These are phyloP conservation scores for Rhizopus stolonifer DNA, from an alignment of 371 early-diverging fungal species.

Conservation along the genomic window DNA sequence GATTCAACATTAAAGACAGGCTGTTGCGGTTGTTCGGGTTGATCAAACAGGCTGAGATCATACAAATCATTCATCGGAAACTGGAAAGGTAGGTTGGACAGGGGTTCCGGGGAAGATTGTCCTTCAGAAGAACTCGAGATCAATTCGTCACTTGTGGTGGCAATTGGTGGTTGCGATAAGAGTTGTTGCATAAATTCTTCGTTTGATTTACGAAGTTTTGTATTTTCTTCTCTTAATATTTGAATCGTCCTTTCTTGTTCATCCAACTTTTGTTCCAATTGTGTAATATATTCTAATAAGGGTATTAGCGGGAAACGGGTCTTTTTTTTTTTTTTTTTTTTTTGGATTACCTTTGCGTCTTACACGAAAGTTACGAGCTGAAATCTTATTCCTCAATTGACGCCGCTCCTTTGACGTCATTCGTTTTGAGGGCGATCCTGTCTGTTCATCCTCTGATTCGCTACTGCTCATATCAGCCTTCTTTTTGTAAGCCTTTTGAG, in stretches of 20 bases:
- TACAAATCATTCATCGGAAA: slow-evolving; percentile 21
- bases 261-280: slow-evolving; percentile 56
- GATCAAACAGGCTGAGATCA: slow-evolving; percentile 21
- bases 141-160: slow-evolving; percentile 7
- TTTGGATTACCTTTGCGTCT: slow-evolving; percentile 74
- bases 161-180: slow-evolving; percentile 48
- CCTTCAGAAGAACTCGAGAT: slow-evolving; percentile 12
- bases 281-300: slow-evolving; percentile 73
- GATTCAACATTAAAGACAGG: neutral
- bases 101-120: slow-evolving; percentile 13
- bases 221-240: slow-evolving; percentile 19
- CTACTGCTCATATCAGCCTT: slow-evolving; percentile 14
- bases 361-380: slow-evolving; percentile 84
- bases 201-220: slow-evolving; percentile 14
- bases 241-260: slow-evolving; percentile 25
- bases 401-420: slow-evolving; percentile 77
- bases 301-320: no score
- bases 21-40: slow-evolving; percentile 5
- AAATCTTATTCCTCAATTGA: slow-evolving; percentile 86
- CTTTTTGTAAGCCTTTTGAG: slow-evolving; percentile 19
- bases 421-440: slow-evolving; percentile 34
- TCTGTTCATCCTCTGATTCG: slow-evolving; percentile 21
- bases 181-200: slow-evolving; percentile 19
- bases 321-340: no score
- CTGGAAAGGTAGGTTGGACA: slow-evolving; percentile 5